Base-by-base conservation (phyloP, 2,329 filamentous ascomycete genomes). In the Fusarium coicis region DNA sequence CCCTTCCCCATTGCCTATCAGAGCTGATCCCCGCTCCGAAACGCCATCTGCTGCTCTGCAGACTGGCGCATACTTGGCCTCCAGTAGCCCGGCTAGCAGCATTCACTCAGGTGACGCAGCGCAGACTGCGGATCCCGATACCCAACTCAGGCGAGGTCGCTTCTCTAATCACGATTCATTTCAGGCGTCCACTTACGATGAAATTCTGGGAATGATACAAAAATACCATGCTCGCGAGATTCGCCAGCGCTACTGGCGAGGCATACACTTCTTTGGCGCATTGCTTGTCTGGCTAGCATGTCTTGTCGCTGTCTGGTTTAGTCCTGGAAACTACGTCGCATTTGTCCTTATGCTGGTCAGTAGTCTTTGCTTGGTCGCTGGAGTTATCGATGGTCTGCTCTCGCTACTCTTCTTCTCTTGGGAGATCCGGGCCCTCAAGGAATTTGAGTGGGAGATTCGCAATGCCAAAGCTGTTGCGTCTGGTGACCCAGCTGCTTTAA, bases 381-480 rank as follows among this genome's bases (percentile, higher is more conserved):
- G 96, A 0, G 89, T 94, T 6, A 80, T 98, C 26, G 93, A 98
- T 79, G 95, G 96, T 0, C 83, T 98, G 44, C 93, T 98, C 80
- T 93, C 95, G 0, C 88, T 96, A 1, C 82, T 98, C 54, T 99
- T 99, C 80, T 92, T 97, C 66, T 91, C 92, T 16, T 91, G 91
- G 68, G 96, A 99, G 84, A 83, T 98, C 66, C 88, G 94, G 66
- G 92, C 93, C 8, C 84, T 99, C 61, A 92, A 90, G 77, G 96
- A 99, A 84, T 98, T 98, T 83, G 91, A 96, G 80, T 98, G 94
- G 93, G 96, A 99, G 82, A 91, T 98, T 32, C 85, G 85, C 56
- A 95, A 93, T 79, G 92, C 92, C 18, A 91, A 84, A 71, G 83
- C 84, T 1, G 78, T 82, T 9, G 82, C 83, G 28, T 79, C 77